These are phyloP conservation scores for Phytophthora constricta DNA, from an alignment of 352 stramenopile genomes.

Conservation along the genomic window DNA sequence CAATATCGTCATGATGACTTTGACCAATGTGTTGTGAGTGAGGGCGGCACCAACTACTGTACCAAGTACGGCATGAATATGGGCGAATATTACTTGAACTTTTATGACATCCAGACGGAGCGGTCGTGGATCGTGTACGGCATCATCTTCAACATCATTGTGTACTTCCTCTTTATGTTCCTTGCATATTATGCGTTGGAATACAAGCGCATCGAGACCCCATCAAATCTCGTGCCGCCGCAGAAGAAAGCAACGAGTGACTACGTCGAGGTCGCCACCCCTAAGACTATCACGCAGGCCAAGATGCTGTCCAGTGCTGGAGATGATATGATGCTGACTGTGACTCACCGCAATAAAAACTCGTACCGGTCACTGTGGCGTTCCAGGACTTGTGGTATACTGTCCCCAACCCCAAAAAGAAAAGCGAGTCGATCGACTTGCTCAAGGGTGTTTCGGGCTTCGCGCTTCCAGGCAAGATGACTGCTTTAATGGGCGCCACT, in stretches of 20 bases:
- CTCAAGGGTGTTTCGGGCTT: background rate
- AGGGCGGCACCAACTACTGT: slow-evolving; percentile 15
- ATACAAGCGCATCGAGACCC: background rate
- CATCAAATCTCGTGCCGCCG: background rate
- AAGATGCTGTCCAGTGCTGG: no score
- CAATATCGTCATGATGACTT: no score
- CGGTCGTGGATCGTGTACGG: slow-evolving; percentile 38
- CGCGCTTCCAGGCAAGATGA: background rate
- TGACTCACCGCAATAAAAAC: background rate
- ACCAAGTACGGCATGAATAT: slow-evolving; percentile 27
- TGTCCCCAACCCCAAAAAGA: background rate
- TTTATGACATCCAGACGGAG: slow-evolving; percentile 29
- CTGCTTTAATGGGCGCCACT: background rate
- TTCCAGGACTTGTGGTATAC: background rate
- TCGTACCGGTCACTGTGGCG: background rate
- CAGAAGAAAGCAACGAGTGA: background rate
- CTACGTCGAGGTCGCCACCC: background rate
- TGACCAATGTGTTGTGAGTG: background rate
- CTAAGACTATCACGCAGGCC: no score
- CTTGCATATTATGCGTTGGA: background rate
- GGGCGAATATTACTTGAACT: slow-evolving; percentile 32
- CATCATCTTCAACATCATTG: background rate
- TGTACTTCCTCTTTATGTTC: background rate
- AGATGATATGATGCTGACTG: background rate
- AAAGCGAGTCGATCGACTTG: slow-evolving; percentile 26